Base-by-base conservation (phyloP, 352 stramenopile genomes). In the Peronospora destructor region DNA sequence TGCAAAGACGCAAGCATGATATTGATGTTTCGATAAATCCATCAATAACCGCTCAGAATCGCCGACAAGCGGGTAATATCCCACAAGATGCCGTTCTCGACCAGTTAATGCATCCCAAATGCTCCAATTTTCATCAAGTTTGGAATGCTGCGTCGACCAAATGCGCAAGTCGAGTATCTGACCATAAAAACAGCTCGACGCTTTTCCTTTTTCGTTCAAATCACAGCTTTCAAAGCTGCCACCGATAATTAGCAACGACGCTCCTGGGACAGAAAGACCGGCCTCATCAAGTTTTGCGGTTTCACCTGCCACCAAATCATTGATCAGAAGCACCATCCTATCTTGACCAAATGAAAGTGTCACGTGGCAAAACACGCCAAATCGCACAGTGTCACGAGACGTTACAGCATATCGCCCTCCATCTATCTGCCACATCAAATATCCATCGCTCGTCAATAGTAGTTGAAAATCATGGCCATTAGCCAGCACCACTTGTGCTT, bases 61-160 rank as follows among this genome's bases (percentile, higher is more conserved):
- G 2, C 83, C 75, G 28, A 81, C 75, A n/a, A 94, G 50, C 6
- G 80, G 81, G 32, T 85, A 87, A 41, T 94, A 91, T 9, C 73
- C 78, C 13, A 88, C 45, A 23, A 94, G 50, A 29, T 75, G 60
- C 0, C 37, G 45, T 76, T 72, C 66, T 55, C 49, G 44, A 47
- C 60, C 76, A 25, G 51, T 70, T 36, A 72, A 71, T 29, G 49
- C 61, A 13, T 51, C 54, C 40, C 10, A 52, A 29, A 75, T 46
- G 17, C 59, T 67, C 49, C 49, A 71, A 19, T 62, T 62, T 6
- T 65, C 58, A 23, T 65, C 50, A 32, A 68, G 19, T 4, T 66
- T 66, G n/a, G 53, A 49, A 13, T 66, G 21, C 0, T 71, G 30
- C 13, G 49, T 64, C 14, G 70, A 73, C 78, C 78, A 94, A 53